A percentile compares a stretch with the other conserved stretches of the same genome.
phyloP scores from a whole-genome alignment of 2,329 filamentous ascomycete genomes.

The Phialocephala sp. region DNA sequence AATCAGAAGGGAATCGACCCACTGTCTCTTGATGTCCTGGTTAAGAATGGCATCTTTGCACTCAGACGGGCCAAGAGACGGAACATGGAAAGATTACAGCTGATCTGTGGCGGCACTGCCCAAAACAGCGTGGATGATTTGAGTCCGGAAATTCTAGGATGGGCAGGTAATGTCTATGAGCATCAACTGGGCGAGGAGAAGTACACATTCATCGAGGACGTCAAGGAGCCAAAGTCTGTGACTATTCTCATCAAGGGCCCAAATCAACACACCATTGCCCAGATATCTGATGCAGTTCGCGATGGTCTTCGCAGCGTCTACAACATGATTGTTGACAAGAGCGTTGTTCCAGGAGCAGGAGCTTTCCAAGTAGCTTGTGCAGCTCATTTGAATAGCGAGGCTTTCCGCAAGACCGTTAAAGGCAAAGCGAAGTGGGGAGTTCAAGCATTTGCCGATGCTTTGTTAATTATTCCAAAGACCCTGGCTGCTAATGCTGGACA shows the following conservation, averaged over 20 bases:
- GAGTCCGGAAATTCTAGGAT: constrained; percentile 85
- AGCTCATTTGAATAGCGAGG: constrained; percentile 83
- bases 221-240: constrained; percentile 98
- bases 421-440: constrained; percentile 98
- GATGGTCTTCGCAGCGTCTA: constrained; percentile 96
- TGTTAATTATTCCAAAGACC: constrained; percentile 96
- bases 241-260: constrained; percentile 98
- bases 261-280: constrained; percentile 93
- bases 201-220: constrained; percentile 97
- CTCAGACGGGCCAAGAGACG: constrained; percentile 93
- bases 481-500: constrained; percentile 94
- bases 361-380: constrained; percentile 96
- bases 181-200: constrained; percentile 98
- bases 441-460: constrained; percentile 90
- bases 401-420: constrained; percentile 89
- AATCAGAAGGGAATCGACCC: constrained; percentile 99
- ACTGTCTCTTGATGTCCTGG: constrained; percentile 90
- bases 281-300: constrained; percentile 94
- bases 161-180: constrained; percentile 96
- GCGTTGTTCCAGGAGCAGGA: constrained; percentile 91
- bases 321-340: constrained; percentile 99
- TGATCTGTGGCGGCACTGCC: constrained; percentile 87
- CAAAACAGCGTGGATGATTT: constrained; percentile 98
- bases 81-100: constrained; percentile 98
- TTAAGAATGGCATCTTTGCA: constrained; percentile 97